Evolutionary conservation across 768 basidiomycete genomes (phyloP).

Genomic region (Filobasidium floriforme): DNA sequence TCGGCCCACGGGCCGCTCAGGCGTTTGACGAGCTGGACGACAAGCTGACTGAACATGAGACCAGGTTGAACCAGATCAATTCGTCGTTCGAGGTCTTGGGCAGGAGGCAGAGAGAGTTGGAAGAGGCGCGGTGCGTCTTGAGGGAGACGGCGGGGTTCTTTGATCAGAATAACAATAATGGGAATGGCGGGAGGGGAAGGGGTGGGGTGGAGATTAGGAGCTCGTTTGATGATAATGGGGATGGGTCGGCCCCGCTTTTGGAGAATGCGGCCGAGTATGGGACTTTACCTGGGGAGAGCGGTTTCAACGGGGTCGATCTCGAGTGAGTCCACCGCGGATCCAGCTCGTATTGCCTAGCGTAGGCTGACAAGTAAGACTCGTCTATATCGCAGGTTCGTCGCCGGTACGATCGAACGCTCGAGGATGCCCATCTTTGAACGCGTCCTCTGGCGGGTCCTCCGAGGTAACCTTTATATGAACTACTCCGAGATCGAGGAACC

Average conservation of each 20-base stretch:
- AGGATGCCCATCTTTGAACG: conserved; percentile 91
- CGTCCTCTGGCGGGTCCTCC: conserved; percentile 92
- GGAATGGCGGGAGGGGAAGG: no score
- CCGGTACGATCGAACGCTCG: conserved; percentile 89
- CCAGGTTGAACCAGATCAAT: conserved; percentile 79
- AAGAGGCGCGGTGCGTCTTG: conserved; percentile 90
- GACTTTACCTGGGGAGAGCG: conserved; percentile 39
- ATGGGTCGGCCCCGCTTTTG: conserved; percentile 61
- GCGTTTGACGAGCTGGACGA: conserved; percentile 88
- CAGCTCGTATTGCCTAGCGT: no score
- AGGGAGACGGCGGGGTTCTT: conserved; percentile 95
- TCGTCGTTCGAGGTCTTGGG: conserved; percentile 80
- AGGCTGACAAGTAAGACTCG: no score
- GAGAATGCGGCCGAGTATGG: conserved; percentile 68
- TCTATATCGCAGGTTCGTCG: conserved; percentile 81
- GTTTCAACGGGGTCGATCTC: conserved; percentile 59
- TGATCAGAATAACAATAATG: conserved; percentile 67
- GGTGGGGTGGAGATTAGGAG: conserved; percentile 70
- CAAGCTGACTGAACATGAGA: conserved; percentile 77
- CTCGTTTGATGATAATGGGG: conserved; percentile 79
- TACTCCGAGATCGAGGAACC: conserved; percentile 75
- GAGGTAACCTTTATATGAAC: conserved; percentile 99
- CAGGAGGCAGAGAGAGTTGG: conserved; percentile 72
- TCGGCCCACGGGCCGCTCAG: conserved; percentile 86
- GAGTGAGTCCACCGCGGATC: no score